Percentiles rank a stretch among this genome's conserved stretches.
Conservation (phyloP, 768 basidiomycete genomes). For the Cystobasidium ongulense region DNA sequence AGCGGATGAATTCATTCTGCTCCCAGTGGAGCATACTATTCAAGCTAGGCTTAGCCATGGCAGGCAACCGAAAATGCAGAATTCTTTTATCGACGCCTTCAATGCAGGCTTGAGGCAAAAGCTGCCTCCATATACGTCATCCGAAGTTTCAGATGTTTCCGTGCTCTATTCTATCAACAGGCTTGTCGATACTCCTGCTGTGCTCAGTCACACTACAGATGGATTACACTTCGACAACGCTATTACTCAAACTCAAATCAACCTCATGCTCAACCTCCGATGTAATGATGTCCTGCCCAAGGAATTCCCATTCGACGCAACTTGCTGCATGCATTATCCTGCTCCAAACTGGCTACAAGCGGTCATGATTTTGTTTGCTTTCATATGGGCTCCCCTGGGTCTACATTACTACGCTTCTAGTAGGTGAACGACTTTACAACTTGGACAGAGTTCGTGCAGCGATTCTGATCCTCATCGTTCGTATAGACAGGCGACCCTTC, state of each 20-base stretch:
- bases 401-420: conserved; percentile 45
- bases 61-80: conserved; percentile 61
- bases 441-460: background rate
- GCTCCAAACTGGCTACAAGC: conserved; percentile 56
- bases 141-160: conserved; percentile 48
- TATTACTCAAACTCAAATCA: conserved; percentile 62
- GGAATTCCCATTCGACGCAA: conserved; percentile 58
- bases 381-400: conserved; percentile 54
- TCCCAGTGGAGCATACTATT: conserved; percentile 70
- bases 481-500: background rate
- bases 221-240: conserved; percentile 69
- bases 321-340: conserved; percentile 73
- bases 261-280: conserved; percentile 65
- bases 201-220: conserved; percentile 66
- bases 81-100: conserved; percentile 80
- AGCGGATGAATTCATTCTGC: conserved; percentile 66
- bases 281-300: conserved; percentile 68
- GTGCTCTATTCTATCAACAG: conserved; percentile 72
- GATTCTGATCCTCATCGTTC: background rate
- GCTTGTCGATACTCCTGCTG: conserved; percentile 49
- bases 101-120: conserved; percentile 73
- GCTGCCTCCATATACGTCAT: conserved; percentile 41
- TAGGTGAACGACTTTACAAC: conserved; percentile 36
- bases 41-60: conserved; percentile 58
- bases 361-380: conserved; percentile 50